Evolutionary conservation across 2,329 filamentous ascomycete species (phyloP).

Genomic region (Tothia fuscella): DNA sequence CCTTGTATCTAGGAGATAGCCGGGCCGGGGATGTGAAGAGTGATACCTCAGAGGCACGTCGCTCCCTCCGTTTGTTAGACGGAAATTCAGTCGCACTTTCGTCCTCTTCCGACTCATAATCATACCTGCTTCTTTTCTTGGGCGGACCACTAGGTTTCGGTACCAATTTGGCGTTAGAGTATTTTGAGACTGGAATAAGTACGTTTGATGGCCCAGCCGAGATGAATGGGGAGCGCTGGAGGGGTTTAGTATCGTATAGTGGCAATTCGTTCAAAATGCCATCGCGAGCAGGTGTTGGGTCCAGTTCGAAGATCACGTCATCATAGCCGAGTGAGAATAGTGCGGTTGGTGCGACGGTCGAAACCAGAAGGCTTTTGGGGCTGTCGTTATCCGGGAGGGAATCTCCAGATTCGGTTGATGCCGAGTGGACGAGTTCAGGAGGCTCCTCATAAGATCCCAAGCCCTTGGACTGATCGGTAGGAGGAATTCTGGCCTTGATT

Average conservation of each 20-base stretch:
- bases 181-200: constrained; percentile 75
- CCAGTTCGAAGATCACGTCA: constrained; percentile 68
- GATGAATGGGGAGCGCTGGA: constrained; percentile 34
- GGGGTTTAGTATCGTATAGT: constrained; percentile 53
- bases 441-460: constrained; percentile 24
- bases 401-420: constrained; percentile 1
- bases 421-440: constrained; percentile 27
- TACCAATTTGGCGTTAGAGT: constrained; percentile 67
- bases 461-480: constrained; percentile 15
- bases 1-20: constrained; percentile 27
- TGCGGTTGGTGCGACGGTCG: constrained; percentile 52
- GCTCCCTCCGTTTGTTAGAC: constrained; percentile 22
- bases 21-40: constrained; percentile 28
- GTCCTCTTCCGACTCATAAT: constrained; percentile 60
- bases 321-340: constrained; percentile 75
- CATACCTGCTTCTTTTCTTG: constrained; percentile 69
- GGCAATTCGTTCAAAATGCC: constrained; percentile 71
- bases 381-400: constrained; percentile 6
- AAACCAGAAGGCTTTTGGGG: constrained; percentile 27
- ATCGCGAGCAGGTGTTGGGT: constrained; percentile 62
- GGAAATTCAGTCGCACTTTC: constrained; percentile 16
- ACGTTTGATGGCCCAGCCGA: constrained; percentile 36
- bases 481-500: constrained; percentile 41
- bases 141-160: constrained; percentile 54
- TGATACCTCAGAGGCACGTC: constrained; percentile 31